Evolutionary conservation across 1,139 yeast genomes (phyloP).

Genomic region (Suzukiozyma palmioleophila): DNA sequence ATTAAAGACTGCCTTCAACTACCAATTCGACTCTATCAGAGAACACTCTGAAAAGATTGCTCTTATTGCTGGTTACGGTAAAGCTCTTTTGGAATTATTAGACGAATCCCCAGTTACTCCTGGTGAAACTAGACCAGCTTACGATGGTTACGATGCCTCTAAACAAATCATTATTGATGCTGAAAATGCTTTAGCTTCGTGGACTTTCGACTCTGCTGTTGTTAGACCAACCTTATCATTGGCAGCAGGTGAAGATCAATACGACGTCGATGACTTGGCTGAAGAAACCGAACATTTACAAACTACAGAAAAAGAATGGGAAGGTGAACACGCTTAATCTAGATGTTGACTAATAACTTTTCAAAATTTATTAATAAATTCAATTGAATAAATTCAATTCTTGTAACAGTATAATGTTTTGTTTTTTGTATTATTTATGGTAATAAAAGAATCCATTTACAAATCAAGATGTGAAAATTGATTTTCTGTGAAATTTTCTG

Average conservation of each 20-base stretch:
- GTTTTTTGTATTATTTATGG: constrained; percentile 1
- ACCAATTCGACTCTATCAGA: constrained; percentile 93
- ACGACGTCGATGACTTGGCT: constrained; percentile 48
- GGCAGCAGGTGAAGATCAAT: constrained; percentile 70
- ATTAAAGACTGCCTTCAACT: constrained; percentile 94
- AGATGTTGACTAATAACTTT: background rate
- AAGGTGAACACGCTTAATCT: constrained; percentile 12
- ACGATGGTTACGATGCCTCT: constrained; percentile 97
- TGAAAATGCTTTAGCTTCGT: constrained; percentile 89
- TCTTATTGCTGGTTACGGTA: constrained; percentile 96
- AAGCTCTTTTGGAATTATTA: constrained; percentile 89
- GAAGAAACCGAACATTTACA: constrained; percentile 38
- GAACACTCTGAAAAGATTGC: constrained; percentile 97
- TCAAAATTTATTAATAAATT: background rate
- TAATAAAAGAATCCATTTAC: constrained; percentile 1
- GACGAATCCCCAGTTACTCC: constrained; percentile 98
- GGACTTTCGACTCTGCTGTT: constrained; percentile 95
- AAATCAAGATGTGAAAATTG: too few relatives aligned
- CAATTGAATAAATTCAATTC: background rate
- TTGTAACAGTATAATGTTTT: constrained; percentile 1
- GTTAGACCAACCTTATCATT: constrained; percentile 92
- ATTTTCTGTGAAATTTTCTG: too few relatives aligned
- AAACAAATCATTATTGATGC: constrained; percentile 97
- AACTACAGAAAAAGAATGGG: constrained; percentile 50
- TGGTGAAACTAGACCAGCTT: constrained; percentile 98